phyloP scores from a whole-genome alignment of 2,329 filamentous ascomycete species.

The Metarhizium guizhouense region DNA sequence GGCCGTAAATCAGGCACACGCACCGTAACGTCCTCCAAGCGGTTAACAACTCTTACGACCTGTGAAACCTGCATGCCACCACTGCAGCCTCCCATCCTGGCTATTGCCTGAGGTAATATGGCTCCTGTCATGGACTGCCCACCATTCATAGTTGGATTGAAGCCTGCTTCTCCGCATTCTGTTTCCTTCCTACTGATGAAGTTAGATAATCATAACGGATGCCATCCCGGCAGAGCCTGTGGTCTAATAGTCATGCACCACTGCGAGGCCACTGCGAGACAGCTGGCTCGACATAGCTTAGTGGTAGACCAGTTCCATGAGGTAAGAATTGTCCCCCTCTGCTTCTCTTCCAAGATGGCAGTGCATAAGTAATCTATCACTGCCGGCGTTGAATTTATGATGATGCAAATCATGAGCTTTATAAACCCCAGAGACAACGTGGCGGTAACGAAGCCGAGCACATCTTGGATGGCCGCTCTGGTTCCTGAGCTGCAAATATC shows the following conservation, averaged over 20 bases:
- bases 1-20: no score
- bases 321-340: neutral
- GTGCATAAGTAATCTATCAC: neutral
- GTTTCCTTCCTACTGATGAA: neutral
- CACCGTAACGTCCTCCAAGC: no score
- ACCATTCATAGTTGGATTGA: neutral
- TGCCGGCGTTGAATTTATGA: slow-evolving; percentile 18
- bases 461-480: slow-evolving; percentile 25
- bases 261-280: neutral
- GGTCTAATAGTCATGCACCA: neutral
- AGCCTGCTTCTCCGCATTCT: neutral
- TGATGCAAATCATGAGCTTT: slow-evolving; percentile 32
- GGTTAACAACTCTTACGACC: neutral
- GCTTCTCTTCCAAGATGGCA: neutral
- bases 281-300: neutral
- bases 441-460: slow-evolving; percentile 41
- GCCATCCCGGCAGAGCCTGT: neutral
- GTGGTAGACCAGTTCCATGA: neutral
- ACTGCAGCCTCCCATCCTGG: neutral
- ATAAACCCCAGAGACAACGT: slow-evolving; percentile 20
- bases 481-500: slow-evolving; percentile 28
- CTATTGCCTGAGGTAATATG: neutral
- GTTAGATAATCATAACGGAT: neutral
- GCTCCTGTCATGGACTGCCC: neutral
- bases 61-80: neutral